Evolutionary conservation across 257 asterid species (phyloP), one percentile per base, ranked within the genome.

Genomic region (Solanum sejunctum): DNA sequence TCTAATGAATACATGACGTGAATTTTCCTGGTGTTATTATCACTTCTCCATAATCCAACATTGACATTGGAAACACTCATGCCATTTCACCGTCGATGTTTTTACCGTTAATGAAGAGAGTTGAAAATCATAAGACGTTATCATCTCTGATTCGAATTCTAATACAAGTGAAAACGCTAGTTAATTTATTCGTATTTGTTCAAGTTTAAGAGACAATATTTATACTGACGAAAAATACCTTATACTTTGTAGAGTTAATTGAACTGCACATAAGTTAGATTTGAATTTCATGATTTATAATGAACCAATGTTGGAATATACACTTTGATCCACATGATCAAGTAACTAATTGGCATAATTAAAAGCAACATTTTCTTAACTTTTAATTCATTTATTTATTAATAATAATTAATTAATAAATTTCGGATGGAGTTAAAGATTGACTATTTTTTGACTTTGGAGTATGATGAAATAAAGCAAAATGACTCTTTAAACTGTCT

Each of bases 211-310:
- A 5, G 5, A 23, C 1, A 2, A 6, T 63, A 63, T 5, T 2
- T 12, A 26, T 3, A 9, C 23, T 21, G 3, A 4, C 21, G 1
- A 7, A 3, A n/a, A 1, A n/a, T 21, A 4, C 0, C 10, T 5
- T 1, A 3, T 21, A 10, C 67, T n/a, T n/a, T 0, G 0, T 60
- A 1, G 1, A 60, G 21, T 10, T 60, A 60, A 8, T 21, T 15
- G 2, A 54, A 13, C 6, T 6, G 7, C 2, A 11, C 16, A 28
- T 12, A 63, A 26, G 12, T 12, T 63, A n/a, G 10, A 1, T 63
- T 6, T 2, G 8, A 8, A 16, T 12, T 23, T 63, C 20, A 26
- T 63, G 41, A 63, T 63, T 23, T 49, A 47, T 10, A 49, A 10
- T 8, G 10, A 47, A 8, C 2, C 11, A 51, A 5, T 63, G 39